Conservation (phyloP, 2,329 filamentous ascomycete species). For the Xylaria sp. region DNA sequence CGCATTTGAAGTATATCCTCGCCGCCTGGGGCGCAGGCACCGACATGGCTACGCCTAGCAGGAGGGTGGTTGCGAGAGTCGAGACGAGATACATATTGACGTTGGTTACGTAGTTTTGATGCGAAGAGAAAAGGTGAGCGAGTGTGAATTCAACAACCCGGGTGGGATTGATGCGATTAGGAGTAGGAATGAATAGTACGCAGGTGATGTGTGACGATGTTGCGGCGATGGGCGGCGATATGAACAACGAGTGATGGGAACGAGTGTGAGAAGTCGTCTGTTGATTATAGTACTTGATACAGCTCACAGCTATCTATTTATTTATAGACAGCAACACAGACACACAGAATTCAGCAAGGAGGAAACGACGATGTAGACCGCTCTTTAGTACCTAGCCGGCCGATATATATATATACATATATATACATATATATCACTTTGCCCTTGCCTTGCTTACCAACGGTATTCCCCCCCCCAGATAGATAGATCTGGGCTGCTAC, state of each 20-base stretch:
- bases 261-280: not conserved
- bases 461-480: not conserved
- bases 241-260: not conserved
- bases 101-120: not conserved
- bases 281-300: not conserved
- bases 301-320: not conserved
- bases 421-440: not conserved
- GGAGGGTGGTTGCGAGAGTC: conserved; percentile 28
- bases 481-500: not conserved
- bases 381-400: not conserved
- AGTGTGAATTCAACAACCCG: not conserved
- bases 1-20: conserved; percentile 41
- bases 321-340: not conserved
- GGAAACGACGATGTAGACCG: not conserved
- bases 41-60: conserved; percentile 34
- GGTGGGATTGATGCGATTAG: not conserved
- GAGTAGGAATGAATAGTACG: not conserved
- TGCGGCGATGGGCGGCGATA: not conserved
- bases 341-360: not conserved
- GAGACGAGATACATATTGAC: conserved; percentile 38
- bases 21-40: conserved; percentile 28
- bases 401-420: not conserved
- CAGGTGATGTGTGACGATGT: not conserved
- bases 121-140: not conserved
- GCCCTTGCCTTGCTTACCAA: not conserved